Percentiles rank a stretch among this genome's conserved stretches.
Conservation (phyloP, 2,329 filamentous ascomycete species). For the Monilinia aucupariae region DNA sequence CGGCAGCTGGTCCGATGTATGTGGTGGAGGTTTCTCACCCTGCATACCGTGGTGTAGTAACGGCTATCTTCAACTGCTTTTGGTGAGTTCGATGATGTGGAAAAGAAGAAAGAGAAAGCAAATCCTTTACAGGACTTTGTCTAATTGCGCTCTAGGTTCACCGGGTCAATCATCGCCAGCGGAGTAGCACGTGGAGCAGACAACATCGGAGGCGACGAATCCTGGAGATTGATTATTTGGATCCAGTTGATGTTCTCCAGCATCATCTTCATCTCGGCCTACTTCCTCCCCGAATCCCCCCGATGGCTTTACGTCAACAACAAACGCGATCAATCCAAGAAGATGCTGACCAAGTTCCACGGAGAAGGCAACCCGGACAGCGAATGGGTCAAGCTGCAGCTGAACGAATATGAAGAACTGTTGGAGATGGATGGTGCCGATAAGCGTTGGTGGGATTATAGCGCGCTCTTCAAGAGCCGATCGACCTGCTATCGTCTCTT, state of each 20-base stretch:
- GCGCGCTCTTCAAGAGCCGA: slow-evolving; percentile 46
- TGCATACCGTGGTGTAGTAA: slow-evolving; percentile 42
- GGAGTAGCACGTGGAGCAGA: slow-evolving; percentile 49
- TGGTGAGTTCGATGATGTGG: background rate
- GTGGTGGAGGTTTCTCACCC: slow-evolving; percentile 45
- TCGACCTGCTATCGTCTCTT: slow-evolving; percentile 46
- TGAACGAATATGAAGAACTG: slow-evolving; percentile 46
- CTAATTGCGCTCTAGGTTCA: slow-evolving; percentile 37
- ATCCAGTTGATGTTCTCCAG: slow-evolving; percentile 42
- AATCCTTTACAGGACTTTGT: background rate
- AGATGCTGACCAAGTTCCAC: slow-evolving; percentile 50
- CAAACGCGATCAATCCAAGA: slow-evolving; percentile 47
- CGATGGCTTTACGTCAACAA: slow-evolving; percentile 55
- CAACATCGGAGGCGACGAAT: slow-evolving; percentile 37
- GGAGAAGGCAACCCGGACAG: slow-evolving; percentile 47
- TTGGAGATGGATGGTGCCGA: slow-evolving; percentile 45
- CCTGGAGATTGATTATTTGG: slow-evolving; percentile 51
- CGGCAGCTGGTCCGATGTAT: slow-evolving; percentile 44
- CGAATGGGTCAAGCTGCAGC: slow-evolving; percentile 47
- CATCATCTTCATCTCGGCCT: slow-evolving; percentile 45
- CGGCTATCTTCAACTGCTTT: slow-evolving; percentile 12
- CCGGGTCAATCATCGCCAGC: slow-evolving; percentile 49
- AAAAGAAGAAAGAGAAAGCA: background rate
- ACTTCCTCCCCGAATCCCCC: slow-evolving; percentile 56
- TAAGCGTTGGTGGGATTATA: slow-evolving; percentile 53